Evolutionary conservation across 2,329 filamentous ascomycete species (phyloP).

Genomic region (Exophiala dermatitidis): DNA sequence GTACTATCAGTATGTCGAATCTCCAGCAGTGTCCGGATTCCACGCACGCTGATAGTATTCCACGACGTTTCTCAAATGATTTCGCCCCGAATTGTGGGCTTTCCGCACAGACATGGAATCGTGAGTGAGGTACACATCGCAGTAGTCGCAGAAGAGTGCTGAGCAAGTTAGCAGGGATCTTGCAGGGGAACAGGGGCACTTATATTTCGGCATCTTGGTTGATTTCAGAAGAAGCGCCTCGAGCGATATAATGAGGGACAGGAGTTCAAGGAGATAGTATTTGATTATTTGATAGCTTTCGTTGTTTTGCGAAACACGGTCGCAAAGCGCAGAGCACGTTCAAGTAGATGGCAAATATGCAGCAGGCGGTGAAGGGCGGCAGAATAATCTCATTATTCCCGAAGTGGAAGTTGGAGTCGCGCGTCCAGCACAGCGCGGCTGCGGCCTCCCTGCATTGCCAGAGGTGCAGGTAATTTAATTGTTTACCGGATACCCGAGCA

Average conservation of each 20-base stretch:
- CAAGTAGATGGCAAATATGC: background rate
- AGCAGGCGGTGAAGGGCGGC: conserved; percentile 15
- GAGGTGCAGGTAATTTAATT: background rate
- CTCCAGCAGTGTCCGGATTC: background rate
- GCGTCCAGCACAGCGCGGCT: background rate
- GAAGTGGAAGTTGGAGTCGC: background rate
- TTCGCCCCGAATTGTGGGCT: conserved; percentile 92
- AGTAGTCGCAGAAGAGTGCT: conserved; percentile 86
- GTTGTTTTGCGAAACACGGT: background rate
- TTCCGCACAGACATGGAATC: conserved; percentile 99
- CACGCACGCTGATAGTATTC: conserved; percentile 90
- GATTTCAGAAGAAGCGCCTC: background rate
- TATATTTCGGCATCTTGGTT: conserved; percentile 77
- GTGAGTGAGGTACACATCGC: conserved; percentile 99
- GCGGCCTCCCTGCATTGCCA: background rate
- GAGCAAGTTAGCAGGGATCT: conserved; percentile 32
- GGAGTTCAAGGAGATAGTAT: background rate
- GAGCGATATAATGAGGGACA: background rate
- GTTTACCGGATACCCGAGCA: background rate
- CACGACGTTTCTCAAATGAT: conserved; percentile 94
- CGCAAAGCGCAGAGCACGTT: background rate
- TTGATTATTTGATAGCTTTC: background rate
- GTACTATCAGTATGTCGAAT: conserved; percentile 2
- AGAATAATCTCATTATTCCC: conserved; percentile 9
- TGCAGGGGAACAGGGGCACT: conserved; percentile 36